Evolutionary conservation across 208 protist genomes (phyloP), one percentile per base, ranked within the genome.

Genomic region (Porcisia hertigi): DNA sequence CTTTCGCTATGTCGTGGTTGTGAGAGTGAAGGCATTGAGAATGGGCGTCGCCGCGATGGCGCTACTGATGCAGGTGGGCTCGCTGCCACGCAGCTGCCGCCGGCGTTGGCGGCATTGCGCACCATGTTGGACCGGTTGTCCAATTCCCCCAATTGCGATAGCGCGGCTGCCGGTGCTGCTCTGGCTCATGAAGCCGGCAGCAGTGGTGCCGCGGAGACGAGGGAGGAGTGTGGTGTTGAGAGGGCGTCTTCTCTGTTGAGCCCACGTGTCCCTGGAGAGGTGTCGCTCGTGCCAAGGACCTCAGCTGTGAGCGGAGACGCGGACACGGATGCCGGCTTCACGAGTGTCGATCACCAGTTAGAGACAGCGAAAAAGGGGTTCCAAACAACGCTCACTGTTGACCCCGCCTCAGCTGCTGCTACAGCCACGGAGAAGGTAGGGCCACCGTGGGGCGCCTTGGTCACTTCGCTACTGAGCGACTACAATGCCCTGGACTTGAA

Each of bases 361-460:
- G 18, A 2, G 63, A 52, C 11, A 23, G 39, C 16, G 14, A 34
- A 52, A 52, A 11, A 8, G 11, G 5, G 20, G 25, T 20, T 34
- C 18, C 36, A 14, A 66, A 47, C 39, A 41, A 25, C 12, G 60
- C 30, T n/a, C 14, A 11, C 34, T 11, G 43, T 11, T 18, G 23
- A 45, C 14, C 60, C 18, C 3, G 60, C 20, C 39, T 66, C 67
- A 45, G 52, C 53, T 30, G 36, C 30, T 8, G 47, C 69, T 7
- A 18, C 69, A 34, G n/a, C 49, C 1, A 2, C 69, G n/a, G 30
- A 54, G 49, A 57, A 39, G 11, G 8, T 30, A 30, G 34, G 34
- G 25, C 49, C 69, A n/a, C 36, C 57, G 53, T 82, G 78, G 78
- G 54, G 55, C 47, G n/a, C 78, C 58, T 41, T 77, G 49, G 1